phyloP scores from a whole-genome alignment of 345 rosid genomes.

The Salix caprea region DNA sequence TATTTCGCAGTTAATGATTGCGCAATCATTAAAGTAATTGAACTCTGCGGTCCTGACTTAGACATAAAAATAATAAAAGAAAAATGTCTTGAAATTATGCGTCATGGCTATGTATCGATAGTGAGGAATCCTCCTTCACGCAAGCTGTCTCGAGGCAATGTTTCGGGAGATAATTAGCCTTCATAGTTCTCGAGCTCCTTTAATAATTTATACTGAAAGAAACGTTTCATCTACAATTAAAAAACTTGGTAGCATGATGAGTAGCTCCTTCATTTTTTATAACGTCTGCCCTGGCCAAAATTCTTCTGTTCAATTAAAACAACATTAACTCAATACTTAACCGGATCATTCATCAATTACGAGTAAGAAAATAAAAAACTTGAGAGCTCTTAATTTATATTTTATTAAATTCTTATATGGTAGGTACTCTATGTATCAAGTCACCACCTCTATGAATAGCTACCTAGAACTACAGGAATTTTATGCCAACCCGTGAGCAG shows the following conservation, averaged over 20 bases:
- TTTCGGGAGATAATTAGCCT: background rate
- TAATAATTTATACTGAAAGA: background rate
- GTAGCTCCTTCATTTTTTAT: background rate
- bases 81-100: background rate
- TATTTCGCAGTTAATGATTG: conserved; percentile 13
- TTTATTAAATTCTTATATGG: background rate
- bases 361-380: too few relatives aligned
- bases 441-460: background rate
- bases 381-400: background rate
- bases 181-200: background rate
- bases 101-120: background rate
- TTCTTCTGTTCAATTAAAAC: background rate
- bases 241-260: background rate
- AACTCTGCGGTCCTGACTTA: conserved; percentile 17
- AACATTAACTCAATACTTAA: background rate
- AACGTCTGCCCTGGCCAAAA: too few relatives aligned
- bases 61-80: background rate
- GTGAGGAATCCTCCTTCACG: background rate
- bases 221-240: background rate
- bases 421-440: background rate
- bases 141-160: background rate
- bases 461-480: background rate
- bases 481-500: background rate
- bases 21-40: conserved; percentile 12
- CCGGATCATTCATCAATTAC: too few relatives aligned